Conservation (phyloP, 306 rosid species). For the Dryas alaskensis region DNA sequence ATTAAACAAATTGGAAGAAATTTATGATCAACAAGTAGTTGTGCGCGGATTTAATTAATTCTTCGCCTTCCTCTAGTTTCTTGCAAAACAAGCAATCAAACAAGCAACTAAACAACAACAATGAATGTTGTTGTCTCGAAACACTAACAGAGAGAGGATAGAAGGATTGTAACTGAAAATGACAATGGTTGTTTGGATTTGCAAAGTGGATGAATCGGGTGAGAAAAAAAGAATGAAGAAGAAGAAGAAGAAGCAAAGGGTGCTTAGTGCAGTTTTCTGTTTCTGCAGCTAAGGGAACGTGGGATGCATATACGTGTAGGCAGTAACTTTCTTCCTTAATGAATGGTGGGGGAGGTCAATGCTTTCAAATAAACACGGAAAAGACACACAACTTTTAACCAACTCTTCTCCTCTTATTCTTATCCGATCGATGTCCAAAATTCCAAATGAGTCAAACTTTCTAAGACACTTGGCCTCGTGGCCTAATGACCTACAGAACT, state of each 20-base stretch:
- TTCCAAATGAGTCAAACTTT: no score
- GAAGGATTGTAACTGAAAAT: constrained; percentile 1
- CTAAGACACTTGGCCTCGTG: no score
- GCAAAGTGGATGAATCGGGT: not conserved
- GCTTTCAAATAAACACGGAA: no score
- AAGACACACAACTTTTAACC: no score
- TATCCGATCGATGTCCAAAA: no score
- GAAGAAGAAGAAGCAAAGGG: constrained; percentile 9
- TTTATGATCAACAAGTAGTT: no score
- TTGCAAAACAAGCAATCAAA: constrained; percentile 14
- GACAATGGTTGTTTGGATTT: constrained; percentile 5
- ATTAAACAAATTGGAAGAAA: no score
- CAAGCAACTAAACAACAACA: not conserved
- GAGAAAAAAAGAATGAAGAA: no score
- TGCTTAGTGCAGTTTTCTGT: constrained; percentile 14
- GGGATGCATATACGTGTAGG: constrained; percentile 7
- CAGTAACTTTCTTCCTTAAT: no score
- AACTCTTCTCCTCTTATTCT: no score
- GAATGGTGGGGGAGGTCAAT: no score
- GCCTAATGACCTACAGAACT: no score
- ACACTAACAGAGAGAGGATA: constrained; percentile 19
- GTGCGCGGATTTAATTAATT: not conserved
- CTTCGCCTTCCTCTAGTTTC: constrained; percentile 16
- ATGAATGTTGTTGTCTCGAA: constrained; percentile 20
- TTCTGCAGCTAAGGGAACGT: constrained; percentile 7